These are phyloP conservation scores for Drechslerella dactyloides DNA, from an alignment of 2,329 filamentous ascomycete genomes.

Conservation along the genomic window DNA sequence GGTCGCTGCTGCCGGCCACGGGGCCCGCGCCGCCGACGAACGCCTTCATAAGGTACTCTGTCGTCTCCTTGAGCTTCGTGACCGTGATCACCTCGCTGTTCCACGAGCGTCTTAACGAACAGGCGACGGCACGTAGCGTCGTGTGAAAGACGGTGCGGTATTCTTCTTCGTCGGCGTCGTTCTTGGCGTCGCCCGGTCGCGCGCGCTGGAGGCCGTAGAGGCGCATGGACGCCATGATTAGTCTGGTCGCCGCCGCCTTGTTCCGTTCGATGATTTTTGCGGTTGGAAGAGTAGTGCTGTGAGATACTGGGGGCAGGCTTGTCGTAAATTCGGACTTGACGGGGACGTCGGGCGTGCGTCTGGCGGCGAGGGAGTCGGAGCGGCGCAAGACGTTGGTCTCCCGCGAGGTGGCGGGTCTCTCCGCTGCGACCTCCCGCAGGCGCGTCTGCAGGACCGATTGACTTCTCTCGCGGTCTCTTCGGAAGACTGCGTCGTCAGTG, in stretches of 20 bases:
- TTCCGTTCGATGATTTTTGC: conserved; percentile 35
- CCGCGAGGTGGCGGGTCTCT: conserved; percentile 12
- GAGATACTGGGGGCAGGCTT: neutral
- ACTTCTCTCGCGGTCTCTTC: conserved; percentile 18
- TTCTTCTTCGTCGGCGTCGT: conserved; percentile 39
- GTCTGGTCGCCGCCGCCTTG: conserved; percentile 25
- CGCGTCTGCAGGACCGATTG: conserved; percentile 25
- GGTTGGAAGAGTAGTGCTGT: neutral
- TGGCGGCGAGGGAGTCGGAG: conserved; percentile 25
- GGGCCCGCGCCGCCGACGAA: conserved; percentile 37
- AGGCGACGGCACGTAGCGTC: conserved; percentile 22
- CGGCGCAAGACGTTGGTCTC: conserved; percentile 31
- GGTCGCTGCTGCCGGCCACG: conserved; percentile 34
- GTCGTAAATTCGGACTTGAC: conserved; percentile 13
- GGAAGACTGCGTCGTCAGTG: conserved; percentile 24
- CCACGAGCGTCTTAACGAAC: conserved; percentile 39
- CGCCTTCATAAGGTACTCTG: conserved; percentile 44
- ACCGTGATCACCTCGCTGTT: conserved; percentile 30
- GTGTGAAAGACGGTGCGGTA: conserved; percentile 37
- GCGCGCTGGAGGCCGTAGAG: conserved; percentile 44
- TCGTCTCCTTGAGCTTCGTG: conserved; percentile 31
- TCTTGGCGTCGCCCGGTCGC: conserved; percentile 26
- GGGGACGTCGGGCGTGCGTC: conserved; percentile 11
- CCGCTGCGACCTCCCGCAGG: conserved; percentile 32
- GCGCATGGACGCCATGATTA: conserved; percentile 43